Evolutionary conservation across 495 filamentous ascomycete genomes (phyloP).

Genomic region (Aspergillus sparsus): DNA sequence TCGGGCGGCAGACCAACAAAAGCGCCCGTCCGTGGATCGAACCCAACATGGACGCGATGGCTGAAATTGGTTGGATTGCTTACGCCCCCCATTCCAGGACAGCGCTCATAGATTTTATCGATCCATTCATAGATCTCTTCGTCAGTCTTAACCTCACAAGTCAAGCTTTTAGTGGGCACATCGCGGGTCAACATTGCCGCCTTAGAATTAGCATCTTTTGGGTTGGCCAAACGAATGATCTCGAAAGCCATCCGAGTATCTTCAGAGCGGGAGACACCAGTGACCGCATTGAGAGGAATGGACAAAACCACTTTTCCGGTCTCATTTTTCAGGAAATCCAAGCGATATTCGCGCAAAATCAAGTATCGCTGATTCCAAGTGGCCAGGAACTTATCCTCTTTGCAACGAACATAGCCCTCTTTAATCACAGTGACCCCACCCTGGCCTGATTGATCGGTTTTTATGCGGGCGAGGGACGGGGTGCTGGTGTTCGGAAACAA

Average conservation of each 20-base stretch:
- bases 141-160: conserved; percentile 88
- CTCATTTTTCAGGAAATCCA: conserved; percentile 91
- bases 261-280: conserved; percentile 82
- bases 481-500: conserved; percentile 64
- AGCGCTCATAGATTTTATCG: conserved; percentile 92
- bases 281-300: conserved; percentile 80
- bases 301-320: conserved; percentile 77
- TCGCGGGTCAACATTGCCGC: conserved; percentile 66
- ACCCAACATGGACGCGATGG: conserved; percentile 95
- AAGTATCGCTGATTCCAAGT: conserved; percentile 90
- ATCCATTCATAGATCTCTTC: conserved; percentile 99
- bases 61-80: conserved; percentile 98
- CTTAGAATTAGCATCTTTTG: conserved; percentile 60
- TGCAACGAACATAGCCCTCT: conserved; percentile 81
- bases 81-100: conserved; percentile 95
- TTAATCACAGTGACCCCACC: conserved; percentile 76
- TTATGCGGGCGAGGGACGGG: conserved; percentile 61
- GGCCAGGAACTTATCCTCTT: conserved; percentile 83
- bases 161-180: conserved; percentile 73
- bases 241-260: conserved; percentile 87
- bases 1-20: conserved; percentile 92
- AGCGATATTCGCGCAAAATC: conserved; percentile 80
- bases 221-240: conserved; percentile 70
- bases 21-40: conserved; percentile 88
- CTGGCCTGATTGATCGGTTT: conserved; percentile 60